Evolutionary conservation across 345 rosid species (phyloP).

Genomic region (Excoecaria cochinchinensis): DNA sequence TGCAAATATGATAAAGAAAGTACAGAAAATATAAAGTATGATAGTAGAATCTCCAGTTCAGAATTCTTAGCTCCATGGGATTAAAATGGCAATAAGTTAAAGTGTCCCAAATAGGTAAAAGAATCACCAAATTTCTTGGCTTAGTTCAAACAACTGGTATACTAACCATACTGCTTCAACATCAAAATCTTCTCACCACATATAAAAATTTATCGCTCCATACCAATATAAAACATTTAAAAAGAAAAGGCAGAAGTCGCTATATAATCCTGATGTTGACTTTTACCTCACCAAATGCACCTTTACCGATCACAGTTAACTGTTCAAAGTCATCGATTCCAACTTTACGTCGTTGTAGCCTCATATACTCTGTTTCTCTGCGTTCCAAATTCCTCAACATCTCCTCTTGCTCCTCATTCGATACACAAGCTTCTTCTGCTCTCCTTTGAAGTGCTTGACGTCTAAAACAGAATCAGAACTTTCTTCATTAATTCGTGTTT

Average conservation of each 20-base stretch:
- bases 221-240: not conserved
- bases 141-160: too few species aligned
- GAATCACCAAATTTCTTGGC: not conserved
- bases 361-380: slow-evolving; percentile 89
- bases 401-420: slow-evolving; percentile 82
- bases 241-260: not conserved
- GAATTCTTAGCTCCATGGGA: not conserved
- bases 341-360: slow-evolving; percentile 90
- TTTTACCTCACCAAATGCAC: slow-evolving; percentile 95
- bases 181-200: not conserved
- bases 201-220: not conserved
- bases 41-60: not conserved
- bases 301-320: slow-evolving; percentile 84
- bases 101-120: not conserved
- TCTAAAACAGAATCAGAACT: slow-evolving; percentile 34
- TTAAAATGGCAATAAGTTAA: not conserved
- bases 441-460: slow-evolving; percentile 76
- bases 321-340: slow-evolving; percentile 95
- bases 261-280: not conserved
- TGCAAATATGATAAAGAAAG: too few species aligned
- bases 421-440: slow-evolving; percentile 81
- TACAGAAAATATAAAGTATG: too few species aligned
- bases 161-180: not conserved
- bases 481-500: not conserved
- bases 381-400: slow-evolving; percentile 87